These are phyloP conservation scores for Coriaria nepalensis DNA, from an alignment of 306 rosid species.

Conservation along the genomic window DNA sequence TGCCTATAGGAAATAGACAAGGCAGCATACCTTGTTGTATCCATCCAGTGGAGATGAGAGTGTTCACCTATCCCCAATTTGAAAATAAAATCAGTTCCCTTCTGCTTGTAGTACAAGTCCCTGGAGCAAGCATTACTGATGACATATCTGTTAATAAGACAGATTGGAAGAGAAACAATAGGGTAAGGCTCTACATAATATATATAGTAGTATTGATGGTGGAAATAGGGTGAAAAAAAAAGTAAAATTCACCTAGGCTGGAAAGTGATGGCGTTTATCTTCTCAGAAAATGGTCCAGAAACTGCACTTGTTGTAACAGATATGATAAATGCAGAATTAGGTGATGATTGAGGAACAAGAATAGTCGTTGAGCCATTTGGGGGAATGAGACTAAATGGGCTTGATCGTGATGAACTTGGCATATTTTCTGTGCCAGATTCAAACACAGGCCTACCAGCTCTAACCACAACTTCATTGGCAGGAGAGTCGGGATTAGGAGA, in stretches of 20 bases:
- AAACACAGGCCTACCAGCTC: constrained; percentile 37
- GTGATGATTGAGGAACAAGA: constrained; percentile 53
- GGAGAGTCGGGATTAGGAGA: constrained; percentile 51
- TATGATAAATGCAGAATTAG: constrained; percentile 59
- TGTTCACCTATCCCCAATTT: constrained; percentile 53
- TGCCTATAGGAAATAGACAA: too few species aligned
- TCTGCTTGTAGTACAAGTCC: constrained; percentile 72
- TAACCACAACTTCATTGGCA: constrained; percentile 51
- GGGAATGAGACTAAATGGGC: constrained; percentile 63
- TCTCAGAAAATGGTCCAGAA: constrained; percentile 60
- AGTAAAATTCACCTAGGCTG: constrained; percentile 99
- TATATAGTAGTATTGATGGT: background rate
- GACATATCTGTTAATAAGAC: constrained; percentile 54
- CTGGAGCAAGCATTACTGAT: constrained; percentile 89
- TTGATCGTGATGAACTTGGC: constrained; percentile 53
- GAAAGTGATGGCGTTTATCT: constrained; percentile 67
- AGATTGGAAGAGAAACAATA: constrained; percentile 4
- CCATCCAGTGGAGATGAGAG: constrained; percentile 91
- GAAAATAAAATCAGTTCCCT: constrained; percentile 54
- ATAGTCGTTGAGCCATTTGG: constrained; percentile 83
- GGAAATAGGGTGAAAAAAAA: background rate
- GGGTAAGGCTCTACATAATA: background rate
- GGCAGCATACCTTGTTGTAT: constrained; percentile 43
- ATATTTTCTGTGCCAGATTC: constrained; percentile 24
- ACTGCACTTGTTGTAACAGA: constrained; percentile 61